phyloP scores from a whole-genome alignment of 2,329 filamentous ascomycete genomes.

The Ophiosphaerella korrae region DNA sequence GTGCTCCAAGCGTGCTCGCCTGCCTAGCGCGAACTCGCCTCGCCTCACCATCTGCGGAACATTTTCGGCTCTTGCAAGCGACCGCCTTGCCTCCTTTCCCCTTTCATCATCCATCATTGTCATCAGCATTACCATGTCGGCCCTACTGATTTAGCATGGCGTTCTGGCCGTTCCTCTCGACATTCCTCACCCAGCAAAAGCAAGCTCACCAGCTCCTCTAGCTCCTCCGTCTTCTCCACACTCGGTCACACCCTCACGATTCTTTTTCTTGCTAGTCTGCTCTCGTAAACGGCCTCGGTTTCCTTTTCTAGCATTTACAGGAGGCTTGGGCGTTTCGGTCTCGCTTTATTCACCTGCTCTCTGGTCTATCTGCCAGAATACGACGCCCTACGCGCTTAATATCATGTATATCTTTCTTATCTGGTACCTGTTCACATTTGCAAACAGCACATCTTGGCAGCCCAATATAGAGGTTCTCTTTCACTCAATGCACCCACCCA shows the following conservation, averaged over 20 bases:
- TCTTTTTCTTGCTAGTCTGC: background rate
- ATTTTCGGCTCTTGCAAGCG: constrained; percentile 9
- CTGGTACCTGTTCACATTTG: constrained; percentile 28
- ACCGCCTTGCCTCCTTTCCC: constrained; percentile 11
- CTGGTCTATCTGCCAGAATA: constrained; percentile 4
- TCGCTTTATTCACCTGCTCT: background rate
- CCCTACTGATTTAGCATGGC: constrained; percentile 44
- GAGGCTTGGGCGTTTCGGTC: background rate
- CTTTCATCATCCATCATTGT: background rate
- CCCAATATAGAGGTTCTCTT: background rate
- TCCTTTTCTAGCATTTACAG: constrained; percentile 10
- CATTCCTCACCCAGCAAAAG: constrained; percentile 39
- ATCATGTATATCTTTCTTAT: constrained; percentile 21
- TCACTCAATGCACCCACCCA: background rate
- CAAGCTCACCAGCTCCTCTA: constrained; percentile 21
- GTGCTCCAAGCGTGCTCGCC: constrained; percentile 8
- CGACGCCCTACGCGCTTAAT: constrained; percentile 27
- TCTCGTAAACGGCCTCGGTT: constrained; percentile 4
- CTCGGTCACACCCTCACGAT: constrained; percentile 7
- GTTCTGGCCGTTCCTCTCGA: constrained; percentile 34
- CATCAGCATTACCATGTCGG: constrained; percentile 22
- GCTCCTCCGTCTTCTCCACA: constrained; percentile 20
- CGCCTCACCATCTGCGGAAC: background rate
- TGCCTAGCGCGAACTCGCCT: constrained; percentile 1
- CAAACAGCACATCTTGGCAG: constrained; percentile 30